phyloP scores from a whole-genome alignment of 2,329 filamentous ascomycete species.

The Grosmannia serpens region DNA sequence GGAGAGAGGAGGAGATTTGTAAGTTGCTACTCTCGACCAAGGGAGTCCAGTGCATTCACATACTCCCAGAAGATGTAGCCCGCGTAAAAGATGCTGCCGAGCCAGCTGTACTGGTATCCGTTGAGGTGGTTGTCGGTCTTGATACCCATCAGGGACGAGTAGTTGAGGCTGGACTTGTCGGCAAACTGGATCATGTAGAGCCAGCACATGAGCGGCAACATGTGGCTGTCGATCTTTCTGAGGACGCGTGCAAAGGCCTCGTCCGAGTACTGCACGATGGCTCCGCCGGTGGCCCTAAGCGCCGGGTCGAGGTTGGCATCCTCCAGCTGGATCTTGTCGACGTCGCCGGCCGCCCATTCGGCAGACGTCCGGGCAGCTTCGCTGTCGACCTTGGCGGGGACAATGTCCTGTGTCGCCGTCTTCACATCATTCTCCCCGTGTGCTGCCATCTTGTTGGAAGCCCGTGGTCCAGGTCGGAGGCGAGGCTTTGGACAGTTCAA shows the following conservation, averaged over 20 bases:
- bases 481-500: not conserved
- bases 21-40: not conserved
- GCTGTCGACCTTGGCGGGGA: not conserved
- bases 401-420: not conserved
- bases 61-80: constrained; percentile 27
- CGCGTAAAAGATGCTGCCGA: constrained; percentile 33
- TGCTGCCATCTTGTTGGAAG: not conserved
- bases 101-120: constrained; percentile 32
- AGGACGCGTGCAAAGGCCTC: constrained; percentile 38
- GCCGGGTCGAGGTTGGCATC: not conserved
- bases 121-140: constrained; percentile 17
- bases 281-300: not conserved
- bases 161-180: constrained; percentile 46
- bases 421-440: not conserved
- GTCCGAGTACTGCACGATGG: constrained; percentile 7
- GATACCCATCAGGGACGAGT: constrained; percentile 27
- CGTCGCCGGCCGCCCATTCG: not conserved
- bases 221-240: constrained; percentile 49
- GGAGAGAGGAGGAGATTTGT: not conserved
- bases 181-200: constrained; percentile 17
- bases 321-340: not conserved
- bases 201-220: constrained; percentile 39
- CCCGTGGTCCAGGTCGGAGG: not conserved
- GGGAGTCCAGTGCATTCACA: not conserved
- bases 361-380: not conserved